These are phyloP conservation scores for Ceratocystis albifundus DNA, from an alignment of 2,329 filamentous ascomycete species.

Conservation along the genomic window DNA sequence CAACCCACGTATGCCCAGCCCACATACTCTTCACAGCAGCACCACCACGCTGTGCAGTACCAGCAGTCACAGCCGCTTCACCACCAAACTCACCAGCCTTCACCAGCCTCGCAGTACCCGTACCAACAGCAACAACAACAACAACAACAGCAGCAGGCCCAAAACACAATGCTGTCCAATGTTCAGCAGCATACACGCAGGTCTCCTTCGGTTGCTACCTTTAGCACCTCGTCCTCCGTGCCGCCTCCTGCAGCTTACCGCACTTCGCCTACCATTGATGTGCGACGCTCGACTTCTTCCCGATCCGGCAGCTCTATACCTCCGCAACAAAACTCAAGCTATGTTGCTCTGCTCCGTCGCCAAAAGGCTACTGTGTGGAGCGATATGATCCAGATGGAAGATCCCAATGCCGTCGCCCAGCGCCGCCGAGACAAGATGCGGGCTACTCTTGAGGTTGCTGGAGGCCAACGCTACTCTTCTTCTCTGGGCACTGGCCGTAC, in stretches of 20 bases:
- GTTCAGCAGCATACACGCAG: slow-evolving; percentile 38
- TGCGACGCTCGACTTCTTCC: slow-evolving; percentile 69
- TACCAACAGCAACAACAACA: slow-evolving; percentile 26
- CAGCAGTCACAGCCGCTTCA: slow-evolving; percentile 13
- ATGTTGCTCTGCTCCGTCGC: slow-evolving; percentile 89
- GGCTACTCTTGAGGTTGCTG: slow-evolving; percentile 72
- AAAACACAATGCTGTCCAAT: slow-evolving; percentile 26
- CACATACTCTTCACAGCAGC: slow-evolving; percentile 18
- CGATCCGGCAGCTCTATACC: slow-evolving; percentile 49
- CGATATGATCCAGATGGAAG: slow-evolving; percentile 84
- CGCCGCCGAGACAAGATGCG: slow-evolving; percentile 79
- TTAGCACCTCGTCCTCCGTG: slow-evolving; percentile 60
- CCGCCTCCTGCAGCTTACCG: slow-evolving; percentile 48
- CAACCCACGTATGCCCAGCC: slow-evolving; percentile 15
- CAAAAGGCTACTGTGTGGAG: slow-evolving; percentile 99
- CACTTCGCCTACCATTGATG: slow-evolving; percentile 44
- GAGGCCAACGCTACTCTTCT: slow-evolving; percentile 39
- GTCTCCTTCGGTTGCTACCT: slow-evolving; percentile 55
- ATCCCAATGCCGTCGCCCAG: slow-evolving; percentile 69
- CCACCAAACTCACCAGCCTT: slow-evolving; percentile 9
- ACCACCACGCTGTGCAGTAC: slow-evolving; percentile 17
- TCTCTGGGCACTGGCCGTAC: slow-evolving; percentile 39
- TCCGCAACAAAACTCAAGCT: slow-evolving; percentile 49
- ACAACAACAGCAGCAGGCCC: slow-evolving; percentile 29
- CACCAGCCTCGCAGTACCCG: slow-evolving; percentile 6